These are phyloP conservation scores for Dipteronia dyeriana DNA, from an alignment of 345 rosid species.

Conservation along the genomic window DNA sequence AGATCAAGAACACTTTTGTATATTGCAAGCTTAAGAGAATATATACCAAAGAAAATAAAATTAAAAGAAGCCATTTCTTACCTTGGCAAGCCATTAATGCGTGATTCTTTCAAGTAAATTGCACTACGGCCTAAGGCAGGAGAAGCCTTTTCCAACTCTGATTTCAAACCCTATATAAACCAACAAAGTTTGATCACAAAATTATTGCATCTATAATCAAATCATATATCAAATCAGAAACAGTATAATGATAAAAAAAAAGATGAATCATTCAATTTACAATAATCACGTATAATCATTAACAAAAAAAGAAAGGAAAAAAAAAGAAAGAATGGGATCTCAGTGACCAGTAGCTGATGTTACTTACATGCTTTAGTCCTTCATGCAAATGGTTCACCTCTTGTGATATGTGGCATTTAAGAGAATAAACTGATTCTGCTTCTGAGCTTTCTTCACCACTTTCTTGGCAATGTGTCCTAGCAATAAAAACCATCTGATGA, in stretches of 20 bases:
- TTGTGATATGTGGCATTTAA: constrained; percentile 96
- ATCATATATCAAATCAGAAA: background rate
- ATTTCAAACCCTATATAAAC: constrained; percentile 72
- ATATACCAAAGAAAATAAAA: constrained; percentile 1
- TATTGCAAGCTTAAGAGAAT: constrained; percentile 3
- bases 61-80: constrained; percentile 26
- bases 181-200: constrained; percentile 2
- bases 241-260: background rate
- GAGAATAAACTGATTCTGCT: constrained; percentile 80
- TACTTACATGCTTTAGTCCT: constrained; percentile 92
- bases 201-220: background rate
- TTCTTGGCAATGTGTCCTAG: constrained; percentile 90
- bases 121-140: constrained; percentile 87
- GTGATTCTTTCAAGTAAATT: constrained; percentile 77
- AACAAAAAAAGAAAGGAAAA: background rate
- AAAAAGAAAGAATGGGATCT: background rate
- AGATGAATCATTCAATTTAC: background rate
- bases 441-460: constrained; percentile 86
- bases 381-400: constrained; percentile 99
- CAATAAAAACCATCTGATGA: constrained; percentile 18
- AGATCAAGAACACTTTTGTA: background rate
- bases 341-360: background rate
- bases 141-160: constrained; percentile 93
- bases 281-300: background rate
- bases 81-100: constrained; percentile 85